Evolutionary conservation across 352 stramenopile genomes (phyloP).

Genomic region (Discostella stelligera): DNA sequence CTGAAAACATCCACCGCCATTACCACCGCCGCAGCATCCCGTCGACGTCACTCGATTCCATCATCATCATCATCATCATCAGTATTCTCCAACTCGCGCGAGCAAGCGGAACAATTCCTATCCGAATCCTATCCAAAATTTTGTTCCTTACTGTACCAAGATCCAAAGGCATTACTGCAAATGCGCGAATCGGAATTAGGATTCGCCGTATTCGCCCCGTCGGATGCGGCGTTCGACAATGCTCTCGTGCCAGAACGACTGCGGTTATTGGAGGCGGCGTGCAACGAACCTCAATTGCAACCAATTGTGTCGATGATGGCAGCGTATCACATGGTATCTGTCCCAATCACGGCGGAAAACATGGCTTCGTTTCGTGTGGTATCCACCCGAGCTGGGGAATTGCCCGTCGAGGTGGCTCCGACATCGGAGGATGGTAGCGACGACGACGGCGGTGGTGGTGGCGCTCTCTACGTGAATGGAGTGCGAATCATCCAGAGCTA

Average conservation of each 20-base stretch:
- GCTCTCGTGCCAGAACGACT: neutral
- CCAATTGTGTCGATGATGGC: conserved; percentile 8
- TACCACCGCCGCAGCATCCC: neutral
- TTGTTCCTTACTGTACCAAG: conserved; percentile 15
- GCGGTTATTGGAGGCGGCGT: conserved; percentile 8
- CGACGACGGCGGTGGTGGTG: neutral
- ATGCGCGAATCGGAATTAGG: conserved; percentile 19
- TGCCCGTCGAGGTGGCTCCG: conserved; percentile 1
- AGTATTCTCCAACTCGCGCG: neutral
- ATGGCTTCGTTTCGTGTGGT: conserved; percentile 20
- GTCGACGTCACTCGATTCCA: neutral
- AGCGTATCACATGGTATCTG: conserved; percentile 28
- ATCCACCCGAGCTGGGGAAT: conserved; percentile 16
- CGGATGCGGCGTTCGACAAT: conserved; percentile 6
- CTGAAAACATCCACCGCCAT: neutral
- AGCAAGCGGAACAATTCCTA: conserved; percentile 20
- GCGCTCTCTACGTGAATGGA: conserved; percentile 19
- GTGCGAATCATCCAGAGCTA: conserved; percentile 18
- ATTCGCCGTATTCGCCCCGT: conserved; percentile 19
- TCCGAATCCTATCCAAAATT: conserved; percentile 20
- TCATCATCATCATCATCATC: neutral
- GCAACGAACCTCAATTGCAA: conserved; percentile 12
- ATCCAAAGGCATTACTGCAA: conserved; percentile 15
- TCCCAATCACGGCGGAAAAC: conserved; percentile 13
- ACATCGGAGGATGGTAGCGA: neutral